Conservation (phyloP, 2,329 filamentous ascomycete genomes). For the Graphium sp. region DNA sequence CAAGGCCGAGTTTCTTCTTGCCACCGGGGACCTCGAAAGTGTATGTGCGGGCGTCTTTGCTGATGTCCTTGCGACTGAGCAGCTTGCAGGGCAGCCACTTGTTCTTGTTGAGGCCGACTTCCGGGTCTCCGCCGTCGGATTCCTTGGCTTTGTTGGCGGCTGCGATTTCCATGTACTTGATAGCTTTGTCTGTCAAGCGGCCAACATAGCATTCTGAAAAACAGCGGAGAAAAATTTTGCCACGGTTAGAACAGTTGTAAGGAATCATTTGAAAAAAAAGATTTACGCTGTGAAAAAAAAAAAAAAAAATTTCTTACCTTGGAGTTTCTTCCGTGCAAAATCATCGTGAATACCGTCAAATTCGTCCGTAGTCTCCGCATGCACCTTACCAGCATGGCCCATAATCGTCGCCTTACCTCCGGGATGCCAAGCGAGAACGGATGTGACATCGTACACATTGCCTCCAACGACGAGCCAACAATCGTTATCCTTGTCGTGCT, state of each 20-base stretch:
- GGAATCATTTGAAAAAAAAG: not conserved
- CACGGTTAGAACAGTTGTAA: not conserved
- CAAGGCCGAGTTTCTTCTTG: conserved; percentile 23
- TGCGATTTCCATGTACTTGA: conserved; percentile 22
- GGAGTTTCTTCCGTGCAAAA: conserved; percentile 29
- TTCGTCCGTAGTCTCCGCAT: conserved; percentile 27
- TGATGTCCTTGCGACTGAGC: conserved; percentile 14
- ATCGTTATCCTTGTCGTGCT: conserved; percentile 26
- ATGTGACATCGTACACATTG: conserved; percentile 32
- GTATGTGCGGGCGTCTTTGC: conserved; percentile 23
- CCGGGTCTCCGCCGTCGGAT: conserved; percentile 8
- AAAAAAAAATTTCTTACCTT: conserved; percentile 13
- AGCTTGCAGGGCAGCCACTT: conserved; percentile 28
- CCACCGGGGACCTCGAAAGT: conserved; percentile 24
- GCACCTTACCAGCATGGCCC: conserved; percentile 29
- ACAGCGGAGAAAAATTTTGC: too few relatives aligned
- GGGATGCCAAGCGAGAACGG: conserved; percentile 28
- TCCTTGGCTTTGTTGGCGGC: conserved; percentile 6
- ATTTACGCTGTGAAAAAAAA: not conserved
- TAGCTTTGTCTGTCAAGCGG: conserved; percentile 27
- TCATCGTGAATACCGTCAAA: conserved; percentile 33
- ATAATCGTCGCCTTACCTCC: conserved; percentile 28
- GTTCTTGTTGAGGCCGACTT: conserved; percentile 20
- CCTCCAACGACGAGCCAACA: conserved; percentile 36
- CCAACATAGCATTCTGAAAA: conserved; percentile 30